These are phyloP conservation scores for Talaromyces atroroseus DNA, from an alignment of 2,329 filamentous ascomycete species.

Conservation along the genomic window DNA sequence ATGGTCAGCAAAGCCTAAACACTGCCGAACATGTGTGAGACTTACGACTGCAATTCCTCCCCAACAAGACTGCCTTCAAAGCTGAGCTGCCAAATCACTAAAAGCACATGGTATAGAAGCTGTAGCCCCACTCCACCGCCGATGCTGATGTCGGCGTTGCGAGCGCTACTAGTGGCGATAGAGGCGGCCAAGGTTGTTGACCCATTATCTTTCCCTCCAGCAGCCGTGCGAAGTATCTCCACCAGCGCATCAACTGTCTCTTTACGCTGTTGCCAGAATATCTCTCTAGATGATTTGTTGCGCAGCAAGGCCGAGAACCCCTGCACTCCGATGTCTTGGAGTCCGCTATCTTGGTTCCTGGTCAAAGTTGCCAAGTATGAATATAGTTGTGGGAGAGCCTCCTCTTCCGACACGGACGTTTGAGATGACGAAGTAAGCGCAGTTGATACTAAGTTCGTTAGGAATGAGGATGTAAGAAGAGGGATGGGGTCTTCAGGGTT, in stretches of 20 bases:
- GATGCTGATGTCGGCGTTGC: conserved; percentile 58
- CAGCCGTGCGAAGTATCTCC: conserved; percentile 69
- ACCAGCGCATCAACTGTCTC: conserved; percentile 79
- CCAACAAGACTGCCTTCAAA: conserved; percentile 72
- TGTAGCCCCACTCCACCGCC: conserved; percentile 81
- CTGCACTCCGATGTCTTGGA: conserved; percentile 93
- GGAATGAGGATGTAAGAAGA: conserved; percentile 79
- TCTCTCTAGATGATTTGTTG: conserved; percentile 64
- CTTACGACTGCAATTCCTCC: conserved; percentile 79
- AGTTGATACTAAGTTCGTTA: conserved; percentile 69
- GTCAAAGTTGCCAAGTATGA: conserved; percentile 79
- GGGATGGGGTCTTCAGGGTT: conserved; percentile 85
- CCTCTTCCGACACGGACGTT: conserved; percentile 56
- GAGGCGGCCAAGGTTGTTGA: conserved; percentile 46
- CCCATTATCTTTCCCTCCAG: conserved; percentile 67
- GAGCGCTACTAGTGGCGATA: conserved; percentile 48
- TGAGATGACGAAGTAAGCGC: conserved; percentile 58
- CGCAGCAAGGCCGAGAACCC: conserved; percentile 82
- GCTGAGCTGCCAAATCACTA: conserved; percentile 94
- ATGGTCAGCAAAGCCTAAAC: conserved; percentile 10
- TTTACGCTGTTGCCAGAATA: conserved; percentile 87
- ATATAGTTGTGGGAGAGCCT: conserved; percentile 76
- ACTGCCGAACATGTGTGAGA: conserved; percentile 11
- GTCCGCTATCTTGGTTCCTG: conserved; percentile 77
- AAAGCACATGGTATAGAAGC: conserved; percentile 84